Conservation (phyloP, 1,284 basidiomycete species). For the Golubevia pallescens region DNA sequence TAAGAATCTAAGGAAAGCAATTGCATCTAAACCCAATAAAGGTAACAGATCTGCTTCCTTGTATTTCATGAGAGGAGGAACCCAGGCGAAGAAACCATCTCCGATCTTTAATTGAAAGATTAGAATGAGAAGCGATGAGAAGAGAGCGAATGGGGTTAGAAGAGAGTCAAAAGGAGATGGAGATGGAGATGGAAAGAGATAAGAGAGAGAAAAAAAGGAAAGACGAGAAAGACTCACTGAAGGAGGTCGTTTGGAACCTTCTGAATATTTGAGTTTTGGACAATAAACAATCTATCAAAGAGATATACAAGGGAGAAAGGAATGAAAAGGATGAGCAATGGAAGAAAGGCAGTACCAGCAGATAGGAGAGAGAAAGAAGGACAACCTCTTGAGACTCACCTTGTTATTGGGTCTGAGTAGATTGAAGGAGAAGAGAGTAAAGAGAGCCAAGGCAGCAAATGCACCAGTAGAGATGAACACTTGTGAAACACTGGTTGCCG, state of each 20-base stretch:
- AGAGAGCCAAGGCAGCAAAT: constrained; percentile 29
- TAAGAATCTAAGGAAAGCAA: constrained; percentile 87
- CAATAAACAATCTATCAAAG: no score
- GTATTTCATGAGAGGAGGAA: constrained; percentile 81
- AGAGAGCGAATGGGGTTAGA: not conserved
- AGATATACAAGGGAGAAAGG: no score
- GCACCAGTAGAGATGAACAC: constrained; percentile 35
- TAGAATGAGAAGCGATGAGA: constrained; percentile 4
- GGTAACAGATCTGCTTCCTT: constrained; percentile 78
- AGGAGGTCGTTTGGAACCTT: constrained; percentile 79
- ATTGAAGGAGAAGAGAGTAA: constrained; percentile 47
- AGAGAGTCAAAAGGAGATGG: no score
- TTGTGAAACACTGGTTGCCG: not conserved
- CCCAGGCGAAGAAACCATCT: constrained; percentile 67
- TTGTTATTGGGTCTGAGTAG: constrained; percentile 52
- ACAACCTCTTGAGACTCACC: not conserved
- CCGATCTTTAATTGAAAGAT: constrained; percentile 5
- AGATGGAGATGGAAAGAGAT: no score
- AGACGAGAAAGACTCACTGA: constrained; percentile 61
- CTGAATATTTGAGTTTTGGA: constrained; percentile 88
- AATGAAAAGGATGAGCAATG: not conserved
- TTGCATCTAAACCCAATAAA: constrained; percentile 77
- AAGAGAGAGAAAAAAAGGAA: no score
- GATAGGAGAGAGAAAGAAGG: not conserved
- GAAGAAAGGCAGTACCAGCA: not conserved